Evolutionary conservation across 2,329 filamentous ascomycete species (phyloP), one percentile per base, ranked within the genome.

Genomic region (Byssothecium circinans): DNA sequence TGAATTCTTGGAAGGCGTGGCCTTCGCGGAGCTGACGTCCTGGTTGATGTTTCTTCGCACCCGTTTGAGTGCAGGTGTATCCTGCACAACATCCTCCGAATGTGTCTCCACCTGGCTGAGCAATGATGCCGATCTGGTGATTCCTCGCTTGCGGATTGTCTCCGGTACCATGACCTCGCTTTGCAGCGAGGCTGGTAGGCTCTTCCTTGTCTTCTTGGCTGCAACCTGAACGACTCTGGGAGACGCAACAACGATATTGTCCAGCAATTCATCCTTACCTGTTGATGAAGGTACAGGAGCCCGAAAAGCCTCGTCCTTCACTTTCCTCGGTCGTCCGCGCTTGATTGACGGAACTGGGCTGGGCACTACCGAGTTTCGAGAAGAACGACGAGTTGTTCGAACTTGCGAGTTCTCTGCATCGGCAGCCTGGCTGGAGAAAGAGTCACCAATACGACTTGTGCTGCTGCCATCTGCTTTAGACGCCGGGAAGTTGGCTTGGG

Each of bases 171-270:
- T 8, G 12, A 37, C 14, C 10, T 42, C 38, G 20, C 44, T 45
- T 12, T 50, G 41, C 18, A 18, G 15, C 8, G 30, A 14, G 12
- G 43, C 34, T 42, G 46, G 39, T 6, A 54, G 46, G 12, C 43
- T 43, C 27, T 30, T 36, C 47, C 49, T 56, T 6, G 58, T 49
- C 58, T 60, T 64, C 33, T 43, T 59, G 8, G 40, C 17, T 39
- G 41, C 33, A 2, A 45, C 42, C 4, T 41, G 14, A 12, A 11
- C 15, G 22, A 22, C 36, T 8, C 33, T 37, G 3, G 59, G 49
- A 3, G 52, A 50, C 15, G 65, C 67, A 17, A 75, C 69, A 14
- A 73, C 61, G 40, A 76, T 75, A 45, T 70, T 72, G 34, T 74
- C 73, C 18, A 63, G 62, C 17, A 73, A 64, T 4, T 61, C 64